Percentiles rank a stretch among this genome's conserved stretches.
These are phyloP conservation scores for Exophiala sp. DNA, from an alignment of 2,329 filamentous ascomycete species.

Conservation along the genomic window DNA sequence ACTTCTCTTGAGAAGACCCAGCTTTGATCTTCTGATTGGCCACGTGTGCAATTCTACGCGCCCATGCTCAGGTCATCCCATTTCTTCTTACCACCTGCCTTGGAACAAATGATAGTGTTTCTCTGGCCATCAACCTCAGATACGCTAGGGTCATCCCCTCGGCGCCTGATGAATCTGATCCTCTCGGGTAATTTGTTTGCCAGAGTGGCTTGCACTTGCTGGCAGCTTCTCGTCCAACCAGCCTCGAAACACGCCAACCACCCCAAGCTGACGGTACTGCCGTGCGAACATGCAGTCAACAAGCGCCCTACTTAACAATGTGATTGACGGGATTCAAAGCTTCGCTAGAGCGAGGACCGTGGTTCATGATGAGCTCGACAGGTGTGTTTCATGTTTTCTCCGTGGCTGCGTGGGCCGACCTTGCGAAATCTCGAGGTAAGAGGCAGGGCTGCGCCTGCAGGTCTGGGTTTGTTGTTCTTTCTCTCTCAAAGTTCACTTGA, in stretches of 20 bases:
- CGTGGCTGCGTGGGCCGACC: background rate
- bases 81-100: conserved; percentile 9
- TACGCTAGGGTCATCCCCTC: conserved; percentile 10
- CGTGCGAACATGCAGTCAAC: background rate
- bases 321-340: conserved; percentile 13
- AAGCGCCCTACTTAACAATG: conserved; percentile 15
- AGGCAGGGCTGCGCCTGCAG: conserved; percentile 12
- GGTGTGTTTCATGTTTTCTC: conserved; percentile 6
- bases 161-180: conserved; percentile 16
- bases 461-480: conserved; percentile 8
- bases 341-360: background rate
- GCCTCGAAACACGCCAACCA: conserved; percentile 4
- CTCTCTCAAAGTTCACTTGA: background rate
- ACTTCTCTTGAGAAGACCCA: too few relatives aligned
- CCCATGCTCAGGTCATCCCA: conserved; percentile 1
- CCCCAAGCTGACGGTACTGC: conserved; percentile 6
- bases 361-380: background rate
- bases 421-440: conserved; percentile 9
- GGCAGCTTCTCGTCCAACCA: conserved; percentile 24
- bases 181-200: conserved; percentile 15
- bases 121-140: conserved; percentile 6
- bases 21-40: background rate
- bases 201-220: conserved; percentile 13
- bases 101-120: conserved; percentile 13
- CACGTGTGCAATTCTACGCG: background rate